Base-by-base conservation (phyloP, 1,284 basidiomycete genomes). In the Schizophyllum amplum region DNA sequence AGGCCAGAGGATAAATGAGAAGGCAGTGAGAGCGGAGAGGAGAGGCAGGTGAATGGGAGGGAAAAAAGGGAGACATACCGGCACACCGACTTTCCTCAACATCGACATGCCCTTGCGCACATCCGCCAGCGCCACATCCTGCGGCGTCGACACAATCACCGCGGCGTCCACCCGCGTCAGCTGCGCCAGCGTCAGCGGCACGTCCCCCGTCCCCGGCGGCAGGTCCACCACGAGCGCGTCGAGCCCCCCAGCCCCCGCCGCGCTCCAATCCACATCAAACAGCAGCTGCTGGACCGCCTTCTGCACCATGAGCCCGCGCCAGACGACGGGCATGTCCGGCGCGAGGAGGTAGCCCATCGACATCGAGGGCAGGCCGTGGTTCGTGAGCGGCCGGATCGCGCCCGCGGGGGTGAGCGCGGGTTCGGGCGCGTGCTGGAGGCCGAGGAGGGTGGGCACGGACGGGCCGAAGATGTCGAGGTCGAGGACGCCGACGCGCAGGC, bases 251-350 rank as follows among this genome's bases (percentile, higher is more conserved):
- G 4, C 66, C 69, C 13, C 64, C 64, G n/a, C 67, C 64, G 69
- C 73, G 24, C 78, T 72, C 96, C 97, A 99, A 69, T 98, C 96
- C 1, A 98, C 94, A 64, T 98, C 94, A 67, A 99, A 98, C 0
- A 98, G 79, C 0, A 99, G 77, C 69, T 99, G 93, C 70, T 98
- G 96, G 0, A 96, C 94, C 23, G 96, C 95, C 69, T 99, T 99
- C 75, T 97, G 95, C 1, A 99, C 97, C 96, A 99, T 98, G 53
- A 98, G 82, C 1, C 96, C 96, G 46, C 96, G 81, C 96, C 96
- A 99, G 23, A 96, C 93, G 20, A 98, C 81, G 0, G 94, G 86
- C 0, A 84, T 84, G 65, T 94, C 90, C 26, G 74, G 75, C 2
- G 87, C 85, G 23, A 91, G 75, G 6, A 91, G 78, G 66, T 87